Conservation (phyloP, 2,329 filamentous ascomycete genomes). For the Claviceps sp. region DNA sequence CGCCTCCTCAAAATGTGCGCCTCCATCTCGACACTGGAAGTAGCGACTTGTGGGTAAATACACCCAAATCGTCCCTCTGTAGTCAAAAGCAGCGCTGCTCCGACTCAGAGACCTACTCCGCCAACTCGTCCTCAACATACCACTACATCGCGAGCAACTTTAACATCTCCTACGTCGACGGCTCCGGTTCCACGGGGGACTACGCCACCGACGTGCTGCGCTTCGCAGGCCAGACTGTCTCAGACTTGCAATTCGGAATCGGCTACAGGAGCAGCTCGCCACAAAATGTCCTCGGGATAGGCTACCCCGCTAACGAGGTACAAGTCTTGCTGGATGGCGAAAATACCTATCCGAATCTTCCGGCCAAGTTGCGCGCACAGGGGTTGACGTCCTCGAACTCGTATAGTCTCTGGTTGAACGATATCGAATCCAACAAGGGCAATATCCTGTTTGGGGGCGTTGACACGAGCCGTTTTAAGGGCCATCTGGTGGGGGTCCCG, state of each 20-base stretch:
- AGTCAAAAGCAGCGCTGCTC: slow-evolving; percentile 36
- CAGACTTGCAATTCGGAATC: slow-evolving; percentile 56
- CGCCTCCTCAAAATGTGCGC: slow-evolving; percentile 41
- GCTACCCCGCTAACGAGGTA: slow-evolving; percentile 69
- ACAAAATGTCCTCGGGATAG: slow-evolving; percentile 75
- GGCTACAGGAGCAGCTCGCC: slow-evolving; percentile 47
- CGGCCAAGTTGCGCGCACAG: slow-evolving; percentile 46
- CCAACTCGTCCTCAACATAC: slow-evolving; percentile 65
- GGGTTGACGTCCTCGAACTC: slow-evolving; percentile 51
- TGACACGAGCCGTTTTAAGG: slow-evolving; percentile 51
- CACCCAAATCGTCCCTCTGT: slow-evolving; percentile 48
- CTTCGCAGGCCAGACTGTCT: slow-evolving; percentile 40
- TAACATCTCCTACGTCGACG: slow-evolving; percentile 81
- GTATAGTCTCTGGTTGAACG: slow-evolving; percentile 66
- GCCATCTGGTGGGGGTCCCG: slow-evolving; percentile 51
- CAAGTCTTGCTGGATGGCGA: slow-evolving; percentile 45
- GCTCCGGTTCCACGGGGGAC: slow-evolving; percentile 61
- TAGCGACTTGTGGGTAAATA: slow-evolving; percentile 61
- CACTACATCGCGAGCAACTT: slow-evolving; percentile 60
- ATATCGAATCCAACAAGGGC: slow-evolving; percentile 50
- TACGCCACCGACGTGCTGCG: slow-evolving; percentile 64
- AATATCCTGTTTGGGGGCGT: slow-evolving; percentile 65
- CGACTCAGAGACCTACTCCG: slow-evolving; percentile 51
- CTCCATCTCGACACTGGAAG: slow-evolving; percentile 56
- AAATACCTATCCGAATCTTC: slow-evolving; percentile 53